phyloP scores from a whole-genome alignment of 2,329 filamentous ascomycete genomes.

The Cercospora janseana region DNA sequence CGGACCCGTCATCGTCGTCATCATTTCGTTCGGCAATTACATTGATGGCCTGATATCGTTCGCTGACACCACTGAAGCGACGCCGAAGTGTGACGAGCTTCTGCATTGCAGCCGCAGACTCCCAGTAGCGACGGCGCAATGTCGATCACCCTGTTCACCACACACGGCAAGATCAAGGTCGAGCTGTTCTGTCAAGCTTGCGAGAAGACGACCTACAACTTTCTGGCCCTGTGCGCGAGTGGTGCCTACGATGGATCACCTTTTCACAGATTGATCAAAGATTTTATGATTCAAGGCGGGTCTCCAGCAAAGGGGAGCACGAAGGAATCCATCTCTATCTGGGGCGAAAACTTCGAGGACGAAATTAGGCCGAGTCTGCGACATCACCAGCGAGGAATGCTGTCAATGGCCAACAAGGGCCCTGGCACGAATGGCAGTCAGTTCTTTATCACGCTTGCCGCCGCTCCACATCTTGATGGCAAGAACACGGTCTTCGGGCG shows the following conservation, averaged over 20 bases:
- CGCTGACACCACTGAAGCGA: slow-evolving; percentile 1
- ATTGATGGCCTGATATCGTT: slow-evolving; percentile 3
- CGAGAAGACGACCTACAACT: slow-evolving; percentile 88
- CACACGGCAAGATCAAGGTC: slow-evolving; percentile 84
- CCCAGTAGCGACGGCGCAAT: slow-evolving; percentile 33
- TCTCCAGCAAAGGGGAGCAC: slow-evolving; percentile 48
- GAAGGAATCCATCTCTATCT: slow-evolving; percentile 62
- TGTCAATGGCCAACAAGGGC: slow-evolving; percentile 95
- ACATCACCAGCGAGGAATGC: slow-evolving; percentile 85
- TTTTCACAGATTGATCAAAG: slow-evolving; percentile 76
- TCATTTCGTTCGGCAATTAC: no score
- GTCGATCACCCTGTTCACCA: slow-evolving; percentile 72
- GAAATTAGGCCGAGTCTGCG: slow-evolving; percentile 74
- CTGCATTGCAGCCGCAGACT: slow-evolving; percentile 7
- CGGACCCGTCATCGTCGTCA: not conserved
- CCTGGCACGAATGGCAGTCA: slow-evolving; percentile 90
- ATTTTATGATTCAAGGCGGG: slow-evolving; percentile 79
- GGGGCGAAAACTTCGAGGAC: slow-evolving; percentile 70
- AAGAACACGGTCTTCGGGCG: slow-evolving; percentile 82
- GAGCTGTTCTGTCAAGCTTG: slow-evolving; percentile 95
- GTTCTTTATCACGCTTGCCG: slow-evolving; percentile 77
- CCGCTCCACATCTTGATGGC: slow-evolving; percentile 76
- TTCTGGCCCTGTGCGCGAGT: slow-evolving; percentile 80
- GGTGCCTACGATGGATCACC: slow-evolving; percentile 72
- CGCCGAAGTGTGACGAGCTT: slow-evolving; percentile 12